Conservation (phyloP, 768 basidiomycete species). For the Leccinum sublutescens region DNA sequence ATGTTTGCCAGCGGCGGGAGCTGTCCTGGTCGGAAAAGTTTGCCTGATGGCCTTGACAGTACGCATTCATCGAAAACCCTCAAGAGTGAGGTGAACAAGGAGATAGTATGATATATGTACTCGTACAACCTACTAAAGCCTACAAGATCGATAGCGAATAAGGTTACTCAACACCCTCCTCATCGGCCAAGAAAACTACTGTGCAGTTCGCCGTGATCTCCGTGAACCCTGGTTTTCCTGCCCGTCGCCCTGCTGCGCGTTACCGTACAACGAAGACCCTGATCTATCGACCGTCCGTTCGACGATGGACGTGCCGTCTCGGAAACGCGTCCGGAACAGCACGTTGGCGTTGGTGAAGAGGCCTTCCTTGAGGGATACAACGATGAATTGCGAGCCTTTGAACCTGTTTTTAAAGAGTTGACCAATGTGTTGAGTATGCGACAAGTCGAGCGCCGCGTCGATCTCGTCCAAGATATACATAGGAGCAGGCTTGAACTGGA, state of each 20-base stretch:
- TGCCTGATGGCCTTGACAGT: neutral
- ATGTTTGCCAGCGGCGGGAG: neutral
- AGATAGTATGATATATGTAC: neutral
- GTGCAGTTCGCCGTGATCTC: slow-evolving; percentile 18
- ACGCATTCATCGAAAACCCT: neutral
- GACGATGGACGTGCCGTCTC: slow-evolving; percentile 91
- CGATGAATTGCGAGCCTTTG: slow-evolving; percentile 98
- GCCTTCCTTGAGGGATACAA: slow-evolving; percentile 95
- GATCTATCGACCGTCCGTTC: slow-evolving; percentile 74
- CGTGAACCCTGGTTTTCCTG: slow-evolving; percentile 16
- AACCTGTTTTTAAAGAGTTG: slow-evolving; percentile 97
- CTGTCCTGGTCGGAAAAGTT: neutral
- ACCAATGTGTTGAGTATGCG: slow-evolving; percentile 96
- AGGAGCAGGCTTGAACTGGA: slow-evolving; percentile 99
- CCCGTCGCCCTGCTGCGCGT: slow-evolving; percentile 10
- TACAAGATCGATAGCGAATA: slow-evolving; percentile 12
- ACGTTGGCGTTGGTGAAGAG: slow-evolving; percentile 98
- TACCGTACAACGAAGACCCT: slow-evolving; percentile 42
- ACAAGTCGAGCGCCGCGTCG: slow-evolving; percentile 94
- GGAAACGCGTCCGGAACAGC: slow-evolving; percentile 87
- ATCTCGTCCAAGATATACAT: slow-evolving; percentile 99
- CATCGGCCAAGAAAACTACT: neutral
- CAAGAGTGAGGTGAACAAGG: neutral
- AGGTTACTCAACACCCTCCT: neutral
- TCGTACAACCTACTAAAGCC: slow-evolving; percentile 10